These are phyloP conservation scores for Triadica sebifera DNA, from an alignment of 345 rosid species.

Conservation along the genomic window DNA sequence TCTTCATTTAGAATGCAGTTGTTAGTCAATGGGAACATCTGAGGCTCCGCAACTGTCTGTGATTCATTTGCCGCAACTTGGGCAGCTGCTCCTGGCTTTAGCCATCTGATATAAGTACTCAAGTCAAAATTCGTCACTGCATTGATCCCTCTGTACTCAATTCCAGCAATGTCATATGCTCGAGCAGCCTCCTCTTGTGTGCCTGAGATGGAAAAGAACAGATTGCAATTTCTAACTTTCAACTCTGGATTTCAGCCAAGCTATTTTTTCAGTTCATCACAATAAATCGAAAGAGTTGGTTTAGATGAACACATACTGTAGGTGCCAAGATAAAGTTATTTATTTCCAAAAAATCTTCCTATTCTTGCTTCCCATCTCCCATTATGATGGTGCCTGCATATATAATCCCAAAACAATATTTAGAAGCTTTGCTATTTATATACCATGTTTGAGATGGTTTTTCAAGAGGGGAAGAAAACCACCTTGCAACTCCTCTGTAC, in stretches of 20 bases:
- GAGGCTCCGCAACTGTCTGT: constrained; percentile 5
- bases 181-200: constrained; percentile 46
- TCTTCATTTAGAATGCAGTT: constrained; percentile 35
- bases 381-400: constrained; percentile 63
- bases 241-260: too few relatives aligned
- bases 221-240: too few relatives aligned
- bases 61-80: constrained; percentile 23
- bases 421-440: not conserved
- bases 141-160: constrained; percentile 52
- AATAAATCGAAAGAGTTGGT: not conserved
- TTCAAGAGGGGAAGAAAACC: constrained; percentile 5
- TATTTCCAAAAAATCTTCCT: constrained; percentile 68
- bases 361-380: constrained; percentile 82
- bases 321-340: constrained; percentile 71
- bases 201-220: constrained; percentile 7
- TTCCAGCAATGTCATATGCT: constrained; percentile 53
- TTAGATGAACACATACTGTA: constrained; percentile 41
- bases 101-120: constrained; percentile 49
- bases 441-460: not conserved
- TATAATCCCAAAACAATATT: not conserved
- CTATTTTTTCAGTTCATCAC: not conserved
- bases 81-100: constrained; percentile 40
- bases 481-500: constrained; percentile 76
- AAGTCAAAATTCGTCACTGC: constrained; percentile 56
- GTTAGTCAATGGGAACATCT: constrained; percentile 8